Evolutionary conservation across 2,329 filamentous ascomycete species (phyloP).

Genomic region (Penicillium occitanis): DNA sequence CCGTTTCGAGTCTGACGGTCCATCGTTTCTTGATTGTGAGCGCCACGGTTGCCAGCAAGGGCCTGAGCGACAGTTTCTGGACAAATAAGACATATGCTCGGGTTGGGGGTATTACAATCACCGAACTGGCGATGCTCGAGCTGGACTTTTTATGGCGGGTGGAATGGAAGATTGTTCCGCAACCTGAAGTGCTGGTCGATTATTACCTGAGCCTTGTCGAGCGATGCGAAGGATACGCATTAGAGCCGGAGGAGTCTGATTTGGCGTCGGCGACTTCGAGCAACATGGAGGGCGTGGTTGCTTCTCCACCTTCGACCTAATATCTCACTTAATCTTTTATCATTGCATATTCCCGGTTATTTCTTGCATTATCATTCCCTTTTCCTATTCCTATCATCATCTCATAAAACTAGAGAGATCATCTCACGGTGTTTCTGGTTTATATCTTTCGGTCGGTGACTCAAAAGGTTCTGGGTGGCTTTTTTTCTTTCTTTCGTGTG

Average conservation of each 20-base stretch:
- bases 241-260: constrained; percentile 39
- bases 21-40: constrained; percentile 96
- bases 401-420: constrained; percentile 14
- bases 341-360: background rate
- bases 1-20: constrained; percentile 92
- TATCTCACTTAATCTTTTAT: background rate
- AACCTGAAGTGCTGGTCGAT: constrained; percentile 87
- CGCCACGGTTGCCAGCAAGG: constrained; percentile 93
- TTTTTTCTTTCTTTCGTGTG: background rate
- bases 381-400: constrained; percentile 1
- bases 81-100: constrained; percentile 95
- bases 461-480: background rate
- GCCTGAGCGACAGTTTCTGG: constrained; percentile 95
- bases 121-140: constrained; percentile 86
- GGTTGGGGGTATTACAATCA: constrained; percentile 86
- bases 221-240: constrained; percentile 59
- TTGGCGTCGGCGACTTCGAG: background rate
- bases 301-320: background rate
- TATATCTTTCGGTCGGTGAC: background rate
- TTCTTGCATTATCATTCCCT: background rate
- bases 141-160: constrained; percentile 89
- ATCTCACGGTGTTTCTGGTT: background rate
- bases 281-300: constrained; percentile 9
- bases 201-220: constrained; percentile 89
- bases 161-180: constrained; percentile 95